Base-by-base conservation (phyloP, 768 basidiomycete species). In the Rhodotorula sphaerocarpa region DNA sequence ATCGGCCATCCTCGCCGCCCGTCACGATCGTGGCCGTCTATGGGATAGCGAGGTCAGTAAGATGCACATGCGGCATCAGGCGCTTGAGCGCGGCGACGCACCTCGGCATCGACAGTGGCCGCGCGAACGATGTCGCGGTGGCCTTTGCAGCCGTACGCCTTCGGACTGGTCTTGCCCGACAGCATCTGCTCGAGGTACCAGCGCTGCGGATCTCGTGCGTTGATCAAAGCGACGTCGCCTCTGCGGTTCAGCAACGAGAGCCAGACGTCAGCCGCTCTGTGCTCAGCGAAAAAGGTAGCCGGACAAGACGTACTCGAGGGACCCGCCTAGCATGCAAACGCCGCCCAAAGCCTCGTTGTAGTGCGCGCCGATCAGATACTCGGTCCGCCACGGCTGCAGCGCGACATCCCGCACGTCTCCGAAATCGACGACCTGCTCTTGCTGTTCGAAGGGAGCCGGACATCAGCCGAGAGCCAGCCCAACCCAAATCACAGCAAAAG, bases 41-140 rank as follows among this genome's bases (percentile, higher is more conserved):
- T 27, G 20, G 23, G 5, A 12, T 9, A 27, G 16, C 15, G 2
- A 6, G 18, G 15, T n/a, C 9, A 4, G 18, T 23, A 16, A 1
- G 39, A 14, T 28, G n/a, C n/a, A 44, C 28, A 7, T 23, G 39
- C 39, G 45, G 20, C 18, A 30, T 33, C 6, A 0, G 21, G 33
- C 14, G 21, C 25, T 33, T 45, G 44, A 2, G 14, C 6, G 51
- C 15, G 14, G 0, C 3, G 15, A 54, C 67, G 25, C 42, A 61
- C 61, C 43, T 60, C 36, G 12, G 53, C 39, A 41, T 72, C 62
- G 20, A 72, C 30, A 23, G 61, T 41, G 3, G 66, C 62, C 27
- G 66, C 48, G 3, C 71, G 60, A 9, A 72, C 69, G 28, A 72
- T 72, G 62, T 72, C 71, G 33, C 66, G 53, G 44, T 72, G 71